These are phyloP conservation scores for Stagonosporopsis tanaceti DNA, from an alignment of 2,329 filamentous ascomycete genomes.

Conservation along the genomic window DNA sequence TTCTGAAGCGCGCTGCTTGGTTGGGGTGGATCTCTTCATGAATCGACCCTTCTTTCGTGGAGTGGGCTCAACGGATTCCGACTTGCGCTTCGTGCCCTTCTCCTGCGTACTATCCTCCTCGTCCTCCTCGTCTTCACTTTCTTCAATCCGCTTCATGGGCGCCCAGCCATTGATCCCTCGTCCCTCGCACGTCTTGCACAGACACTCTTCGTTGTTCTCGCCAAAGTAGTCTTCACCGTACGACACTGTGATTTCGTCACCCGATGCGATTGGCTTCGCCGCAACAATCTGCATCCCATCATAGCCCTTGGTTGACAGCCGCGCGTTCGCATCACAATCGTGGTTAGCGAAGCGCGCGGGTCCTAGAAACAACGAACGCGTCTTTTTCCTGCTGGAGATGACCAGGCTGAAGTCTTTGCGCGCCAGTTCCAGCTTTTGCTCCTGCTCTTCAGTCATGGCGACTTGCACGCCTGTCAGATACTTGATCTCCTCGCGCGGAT, in stretches of 20 bases:
- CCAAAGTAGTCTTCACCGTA: slow-evolving; percentile 98
- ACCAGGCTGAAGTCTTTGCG: slow-evolving; percentile 98
- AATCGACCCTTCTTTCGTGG: slow-evolving; percentile 23
- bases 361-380: slow-evolving; percentile 89
- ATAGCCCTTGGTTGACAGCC: slow-evolving; percentile 81
- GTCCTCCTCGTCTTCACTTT: slow-evolving; percentile 46
- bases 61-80: slow-evolving; percentile 30
- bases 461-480: slow-evolving; percentile 93
- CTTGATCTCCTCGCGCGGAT: slow-evolving; percentile 84
- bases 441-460: slow-evolving; percentile 89
- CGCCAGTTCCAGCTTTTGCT: slow-evolving; percentile 76
- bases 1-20: slow-evolving; percentile 23
- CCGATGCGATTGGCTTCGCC: slow-evolving; percentile 78
- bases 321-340: slow-evolving; percentile 92
- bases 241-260: slow-evolving; percentile 95
- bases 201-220: slow-evolving; percentile 90
- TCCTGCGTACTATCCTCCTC: slow-evolving; percentile 25
- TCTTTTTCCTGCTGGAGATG: slow-evolving; percentile 89
- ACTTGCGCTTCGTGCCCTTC: slow-evolving; percentile 38
- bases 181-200: slow-evolving; percentile 87
- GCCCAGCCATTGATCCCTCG: slow-evolving; percentile 83
- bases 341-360: slow-evolving; percentile 97
- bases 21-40: slow-evolving; percentile 22
- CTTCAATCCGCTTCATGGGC: slow-evolving; percentile 49
- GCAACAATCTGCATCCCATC: slow-evolving; percentile 93